These are phyloP conservation scores for Jatropha curcas DNA, from an alignment of 345 rosid species.

Conservation along the genomic window DNA sequence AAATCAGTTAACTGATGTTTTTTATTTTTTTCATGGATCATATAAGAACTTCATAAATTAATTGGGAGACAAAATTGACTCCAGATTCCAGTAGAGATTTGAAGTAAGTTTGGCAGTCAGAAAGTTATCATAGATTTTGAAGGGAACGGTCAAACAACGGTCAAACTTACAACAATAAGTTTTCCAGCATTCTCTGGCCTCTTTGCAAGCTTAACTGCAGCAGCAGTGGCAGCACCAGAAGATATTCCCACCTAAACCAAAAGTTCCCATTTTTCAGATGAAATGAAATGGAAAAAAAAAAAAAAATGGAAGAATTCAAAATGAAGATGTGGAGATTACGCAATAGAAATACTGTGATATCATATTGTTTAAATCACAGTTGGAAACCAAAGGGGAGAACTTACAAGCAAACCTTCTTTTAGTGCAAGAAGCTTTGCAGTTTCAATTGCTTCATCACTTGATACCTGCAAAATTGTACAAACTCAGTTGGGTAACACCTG, in stretches of 20 bases:
- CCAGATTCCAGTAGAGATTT: too few relatives aligned
- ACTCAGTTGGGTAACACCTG: not conserved
- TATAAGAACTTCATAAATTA: too few relatives aligned
- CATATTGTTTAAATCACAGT: not conserved
- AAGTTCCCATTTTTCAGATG: not conserved
- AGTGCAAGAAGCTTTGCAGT: slow-evolving; percentile 46
- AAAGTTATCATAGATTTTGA: not conserved
- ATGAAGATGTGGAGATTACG: not conserved
- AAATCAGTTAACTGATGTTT: not conserved
- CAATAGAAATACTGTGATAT: not conserved
- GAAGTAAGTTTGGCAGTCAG: too few relatives aligned
- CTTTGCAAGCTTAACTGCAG: slow-evolving; percentile 58
- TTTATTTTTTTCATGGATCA: not conserved
- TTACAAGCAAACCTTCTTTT: slow-evolving; percentile 59
- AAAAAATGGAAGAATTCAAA: not conserved
- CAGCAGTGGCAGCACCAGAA: slow-evolving; percentile 66
- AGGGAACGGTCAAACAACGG: slow-evolving; percentile 8
- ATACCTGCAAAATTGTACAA: slow-evolving; percentile 31
- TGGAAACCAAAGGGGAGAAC: not conserved
- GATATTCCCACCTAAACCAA: slow-evolving; percentile 58
- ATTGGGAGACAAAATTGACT: too few relatives aligned
- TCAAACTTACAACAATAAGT: slow-evolving; percentile 56
- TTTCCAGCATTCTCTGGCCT: slow-evolving; percentile 63
- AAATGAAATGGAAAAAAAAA: not conserved
- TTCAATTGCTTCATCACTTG: slow-evolving; percentile 50